Evolutionary conservation across 345 rosid genomes (phyloP).

Genomic region (Durio zibethinus): DNA sequence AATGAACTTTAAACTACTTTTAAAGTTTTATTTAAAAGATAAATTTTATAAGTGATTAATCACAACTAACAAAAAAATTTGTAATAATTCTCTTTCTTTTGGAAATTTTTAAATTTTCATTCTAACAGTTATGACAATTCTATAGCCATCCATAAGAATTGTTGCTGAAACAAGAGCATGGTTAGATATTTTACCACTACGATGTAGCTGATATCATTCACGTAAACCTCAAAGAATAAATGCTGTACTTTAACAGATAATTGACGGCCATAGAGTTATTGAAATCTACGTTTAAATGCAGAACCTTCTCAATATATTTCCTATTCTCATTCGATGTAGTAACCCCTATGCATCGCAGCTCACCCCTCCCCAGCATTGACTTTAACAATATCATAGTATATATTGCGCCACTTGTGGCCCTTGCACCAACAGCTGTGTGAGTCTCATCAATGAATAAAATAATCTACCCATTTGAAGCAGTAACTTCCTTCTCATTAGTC

Average conservation of each 20-base stretch:
- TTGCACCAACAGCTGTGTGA: conserved; percentile 91
- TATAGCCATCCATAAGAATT: too few relatives aligned
- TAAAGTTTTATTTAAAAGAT: too few relatives aligned
- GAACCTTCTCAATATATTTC: conserved; percentile 86
- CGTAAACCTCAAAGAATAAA: conserved; percentile 88
- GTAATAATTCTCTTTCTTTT: too few relatives aligned
- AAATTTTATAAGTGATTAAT: too few relatives aligned
- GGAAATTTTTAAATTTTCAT: too few relatives aligned
- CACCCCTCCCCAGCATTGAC: conserved; percentile 93
- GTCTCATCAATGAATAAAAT: conserved; percentile 88
- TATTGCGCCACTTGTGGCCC: conserved; percentile 76
- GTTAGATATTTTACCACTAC: conserved; percentile 86
- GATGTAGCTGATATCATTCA: conserved; percentile 85
- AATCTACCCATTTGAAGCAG: conserved; percentile 81
- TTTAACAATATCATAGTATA: conserved; percentile 90
- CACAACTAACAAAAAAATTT: too few relatives aligned
- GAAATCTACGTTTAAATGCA: conserved; percentile 88
- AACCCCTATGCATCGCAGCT: conserved; percentile 87
- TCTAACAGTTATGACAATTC: too few relatives aligned
- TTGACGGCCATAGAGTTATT: conserved; percentile 84
- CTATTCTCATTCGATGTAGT: conserved; percentile 83
- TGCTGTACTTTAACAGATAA: conserved; percentile 87
- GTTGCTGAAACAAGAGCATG: conserved; percentile 88
- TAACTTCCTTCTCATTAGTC: too few relatives aligned
- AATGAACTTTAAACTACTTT: too few relatives aligned